Conservation (phyloP, 1,139 yeast genomes). For the Zygosaccharomyces sapae region DNA sequence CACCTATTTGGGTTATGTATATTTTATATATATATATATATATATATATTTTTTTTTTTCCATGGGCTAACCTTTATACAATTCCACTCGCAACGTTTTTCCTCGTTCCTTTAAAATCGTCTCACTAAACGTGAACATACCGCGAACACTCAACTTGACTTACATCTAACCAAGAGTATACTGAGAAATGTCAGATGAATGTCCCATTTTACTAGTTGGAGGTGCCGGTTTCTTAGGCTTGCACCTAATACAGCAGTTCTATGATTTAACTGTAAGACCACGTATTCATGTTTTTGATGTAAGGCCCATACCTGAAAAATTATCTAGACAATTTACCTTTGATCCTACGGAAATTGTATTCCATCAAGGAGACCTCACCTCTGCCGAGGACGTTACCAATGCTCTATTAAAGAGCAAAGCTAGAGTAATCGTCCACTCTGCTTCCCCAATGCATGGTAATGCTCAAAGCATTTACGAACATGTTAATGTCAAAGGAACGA, state of each 20-base stretch:
- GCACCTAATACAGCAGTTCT: constrained; percentile 83
- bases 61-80: neutral
- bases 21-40: too few relatives aligned
- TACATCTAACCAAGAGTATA: neutral
- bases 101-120: neutral
- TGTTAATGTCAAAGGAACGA: constrained; percentile 89
- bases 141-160: neutral
- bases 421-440: constrained; percentile 86
- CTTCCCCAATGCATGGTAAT: constrained; percentile 92
- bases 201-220: constrained; percentile 79
- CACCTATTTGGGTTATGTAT: too few relatives aligned
- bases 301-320: constrained; percentile 70
- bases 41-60: too few relatives aligned
- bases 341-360: constrained; percentile 53
- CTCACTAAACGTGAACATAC: neutral
- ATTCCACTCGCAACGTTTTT: neutral
- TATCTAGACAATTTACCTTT: constrained; percentile 73
- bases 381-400: constrained; percentile 56
- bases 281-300: constrained; percentile 84
- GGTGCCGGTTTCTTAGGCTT: constrained; percentile 95
- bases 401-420: constrained; percentile 63
- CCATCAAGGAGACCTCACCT: constrained; percentile 82
- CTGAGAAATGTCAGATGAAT: constrained; percentile 28
- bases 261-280: constrained; percentile 62
- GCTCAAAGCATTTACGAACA: constrained; percentile 74